Conservation (phyloP, 2,329 filamentous ascomycete species). For the Ceratocystis cubensis region DNA sequence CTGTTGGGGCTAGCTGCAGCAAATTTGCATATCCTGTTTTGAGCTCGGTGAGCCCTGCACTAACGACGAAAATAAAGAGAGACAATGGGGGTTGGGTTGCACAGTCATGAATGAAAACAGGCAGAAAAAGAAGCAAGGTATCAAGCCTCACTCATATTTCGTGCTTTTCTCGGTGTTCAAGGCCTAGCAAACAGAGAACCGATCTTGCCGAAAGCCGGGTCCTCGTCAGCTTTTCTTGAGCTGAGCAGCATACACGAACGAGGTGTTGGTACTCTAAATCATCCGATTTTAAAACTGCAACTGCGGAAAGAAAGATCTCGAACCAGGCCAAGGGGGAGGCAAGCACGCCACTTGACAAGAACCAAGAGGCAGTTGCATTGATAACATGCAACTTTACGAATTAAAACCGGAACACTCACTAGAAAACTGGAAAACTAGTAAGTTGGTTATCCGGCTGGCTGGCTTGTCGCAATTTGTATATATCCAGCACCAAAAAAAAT, state of each 20-base stretch:
- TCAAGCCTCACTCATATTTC: neutral
- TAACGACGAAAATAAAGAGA: slow-evolving; percentile 5
- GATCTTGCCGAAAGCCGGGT: slow-evolving; percentile 17
- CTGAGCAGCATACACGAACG: neutral
- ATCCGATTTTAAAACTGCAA: neutral
- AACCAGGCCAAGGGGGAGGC: neutral
- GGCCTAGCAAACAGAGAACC: neutral
- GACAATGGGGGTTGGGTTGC: neutral
- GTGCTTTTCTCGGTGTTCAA: slow-evolving; percentile 19
- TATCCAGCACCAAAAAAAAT: no score
- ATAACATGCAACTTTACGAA: slow-evolving; percentile 15
- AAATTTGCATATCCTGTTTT: neutral
- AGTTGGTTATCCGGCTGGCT: no score
- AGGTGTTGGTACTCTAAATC: neutral
- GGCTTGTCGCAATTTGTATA: no score
- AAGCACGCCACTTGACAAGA: neutral
- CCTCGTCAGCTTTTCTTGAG: neutral
- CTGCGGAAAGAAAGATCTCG: neutral
- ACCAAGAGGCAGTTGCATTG: slow-evolving; percentile 5
- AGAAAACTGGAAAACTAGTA: neutral
- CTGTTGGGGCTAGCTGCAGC: neutral
- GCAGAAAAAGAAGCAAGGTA: neutral
- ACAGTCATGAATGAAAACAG: neutral
- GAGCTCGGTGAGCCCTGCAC: neutral
- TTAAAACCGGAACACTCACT: slow-evolving; percentile 12